These are phyloP conservation scores for Pleurotus ostreatus DNA, from an alignment of 768 basidiomycete species.

Conservation along the genomic window DNA sequence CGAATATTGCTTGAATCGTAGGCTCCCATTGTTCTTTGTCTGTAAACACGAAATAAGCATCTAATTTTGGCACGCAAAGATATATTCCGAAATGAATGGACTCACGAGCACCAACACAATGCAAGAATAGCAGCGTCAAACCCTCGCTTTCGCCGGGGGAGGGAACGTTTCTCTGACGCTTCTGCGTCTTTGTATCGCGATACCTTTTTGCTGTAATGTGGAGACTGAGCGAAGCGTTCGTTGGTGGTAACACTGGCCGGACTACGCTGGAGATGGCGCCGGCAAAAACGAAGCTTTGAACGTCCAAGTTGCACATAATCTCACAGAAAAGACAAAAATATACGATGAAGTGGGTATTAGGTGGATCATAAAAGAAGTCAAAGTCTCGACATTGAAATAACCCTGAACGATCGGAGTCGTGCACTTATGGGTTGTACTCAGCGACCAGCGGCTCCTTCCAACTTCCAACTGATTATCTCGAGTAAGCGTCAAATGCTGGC, in stretches of 20 bases:
- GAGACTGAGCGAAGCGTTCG: conserved; percentile 15
- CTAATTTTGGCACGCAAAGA: no score
- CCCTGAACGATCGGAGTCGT: no score
- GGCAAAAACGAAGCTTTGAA: background rate
- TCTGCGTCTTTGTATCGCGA: background rate
- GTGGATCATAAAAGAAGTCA: no score
- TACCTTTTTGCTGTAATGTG: conserved; percentile 46
- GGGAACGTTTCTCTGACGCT: conserved; percentile 11
- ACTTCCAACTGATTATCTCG: no score
- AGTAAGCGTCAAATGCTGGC: no score
- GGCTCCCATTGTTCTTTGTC: conserved; percentile 59
- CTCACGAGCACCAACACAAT: conserved; percentile 45
- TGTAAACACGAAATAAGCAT: conserved; percentile 13
- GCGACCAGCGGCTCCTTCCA: no score
- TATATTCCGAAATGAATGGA: background rate
- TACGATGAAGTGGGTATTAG: no score
- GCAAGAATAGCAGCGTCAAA: conserved; percentile 42
- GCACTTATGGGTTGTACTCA: no score
- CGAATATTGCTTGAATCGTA: conserved; percentile 34
- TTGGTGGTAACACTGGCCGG: background rate
- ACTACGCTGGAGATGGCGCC: no score
- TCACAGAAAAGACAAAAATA: no score
- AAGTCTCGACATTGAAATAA: no score
- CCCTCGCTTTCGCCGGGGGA: conserved; percentile 27
- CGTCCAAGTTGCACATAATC: background rate